Base-by-base conservation (phyloP, 2,329 filamentous ascomycete species). In the Neurospora sp. region DNA sequence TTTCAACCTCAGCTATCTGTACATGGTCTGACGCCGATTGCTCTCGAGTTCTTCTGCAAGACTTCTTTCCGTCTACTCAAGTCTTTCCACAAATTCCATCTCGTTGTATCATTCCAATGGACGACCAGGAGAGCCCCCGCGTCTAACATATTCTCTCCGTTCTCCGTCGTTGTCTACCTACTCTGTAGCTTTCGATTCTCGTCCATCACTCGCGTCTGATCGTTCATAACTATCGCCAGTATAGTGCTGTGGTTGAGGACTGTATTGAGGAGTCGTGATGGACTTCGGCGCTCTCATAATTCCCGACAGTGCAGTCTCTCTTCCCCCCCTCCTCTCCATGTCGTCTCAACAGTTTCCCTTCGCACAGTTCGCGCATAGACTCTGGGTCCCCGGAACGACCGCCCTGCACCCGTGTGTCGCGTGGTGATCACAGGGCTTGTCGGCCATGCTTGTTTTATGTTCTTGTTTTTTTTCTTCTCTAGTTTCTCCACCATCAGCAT, bases 341-440 rank as follows among this genome's bases (percentile, higher is more conserved):
- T 8, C 23, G 12, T 17, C 52, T 62, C 5, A 62, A 33, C 52
- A 62, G 2, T 62, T 62, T 15, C 52, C 52, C 52, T 71, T 70
- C 23, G 67, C 70, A 67, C 71, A 74, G 28, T 70, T 62, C 36
- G 67, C 66, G 69, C 72, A 74, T 67, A 73, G 70, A 33, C 69
- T 73, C 36, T 74, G 71, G 62, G 69, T 71, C 43, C 71, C 71
- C 12, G 72, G 69, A 67, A 74, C 71, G 17, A 70, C 69, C 52
- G 69, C 68, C 39, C 69, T 46, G 67, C 73, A 74, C 12, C 69
- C 69, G 67, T 73, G 73, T 38, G 71, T 70, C 39, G 66, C 62
- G 17, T 72, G 62, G 70, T 74, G 73, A 57, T 74, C 73, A 46
- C 73, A 74, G 23, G 69, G 69, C 66, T 74, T 74, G 41, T 72